Evolutionary conservation across 2,329 filamentous ascomycete species (phyloP).

Genomic region (Tolypocladium capitatum): DNA sequence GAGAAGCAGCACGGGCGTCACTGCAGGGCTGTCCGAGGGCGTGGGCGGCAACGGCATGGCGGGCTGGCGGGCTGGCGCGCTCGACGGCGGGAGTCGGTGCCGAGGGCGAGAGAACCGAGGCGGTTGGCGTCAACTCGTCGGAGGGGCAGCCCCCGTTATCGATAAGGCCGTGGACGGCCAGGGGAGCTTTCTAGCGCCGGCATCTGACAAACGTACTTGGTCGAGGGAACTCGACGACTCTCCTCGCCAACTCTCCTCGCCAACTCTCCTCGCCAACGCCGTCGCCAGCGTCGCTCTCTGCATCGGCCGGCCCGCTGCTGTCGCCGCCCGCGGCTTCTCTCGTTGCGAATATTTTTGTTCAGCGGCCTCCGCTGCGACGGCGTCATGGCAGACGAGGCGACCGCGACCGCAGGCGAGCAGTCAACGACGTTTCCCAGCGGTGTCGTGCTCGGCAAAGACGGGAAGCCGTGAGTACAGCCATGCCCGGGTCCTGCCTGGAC

Average conservation of each 20-base stretch:
- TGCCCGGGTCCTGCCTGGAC: neutral
- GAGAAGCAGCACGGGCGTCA: conserved; percentile 49
- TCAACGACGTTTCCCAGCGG: conserved; percentile 53
- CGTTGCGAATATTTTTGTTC: neutral
- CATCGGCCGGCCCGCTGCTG: neutral
- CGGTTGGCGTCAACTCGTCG: neutral
- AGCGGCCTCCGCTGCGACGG: neutral
- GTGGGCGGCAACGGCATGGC: neutral
- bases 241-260: no score
- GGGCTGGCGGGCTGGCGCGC: neutral
- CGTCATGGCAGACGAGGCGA: conserved; percentile 24
- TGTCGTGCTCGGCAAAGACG: conserved; percentile 64
- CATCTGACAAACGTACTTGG: neutral
- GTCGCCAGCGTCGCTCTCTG: neutral
- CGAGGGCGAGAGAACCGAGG: neutral
- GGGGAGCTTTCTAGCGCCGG: neutral
- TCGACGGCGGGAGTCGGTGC: neutral
- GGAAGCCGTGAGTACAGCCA: conserved; percentile 57
- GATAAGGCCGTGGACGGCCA: neutral
- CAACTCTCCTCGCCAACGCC: neutral
- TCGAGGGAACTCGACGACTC: no score
- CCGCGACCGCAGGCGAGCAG: conserved; percentile 17
- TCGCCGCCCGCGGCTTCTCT: neutral
- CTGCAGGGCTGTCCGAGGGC: neutral
- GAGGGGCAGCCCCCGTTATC: neutral